phyloP scores from a whole-genome alignment of 441 rosid species.

The Raphanus hybrid region DNA sequence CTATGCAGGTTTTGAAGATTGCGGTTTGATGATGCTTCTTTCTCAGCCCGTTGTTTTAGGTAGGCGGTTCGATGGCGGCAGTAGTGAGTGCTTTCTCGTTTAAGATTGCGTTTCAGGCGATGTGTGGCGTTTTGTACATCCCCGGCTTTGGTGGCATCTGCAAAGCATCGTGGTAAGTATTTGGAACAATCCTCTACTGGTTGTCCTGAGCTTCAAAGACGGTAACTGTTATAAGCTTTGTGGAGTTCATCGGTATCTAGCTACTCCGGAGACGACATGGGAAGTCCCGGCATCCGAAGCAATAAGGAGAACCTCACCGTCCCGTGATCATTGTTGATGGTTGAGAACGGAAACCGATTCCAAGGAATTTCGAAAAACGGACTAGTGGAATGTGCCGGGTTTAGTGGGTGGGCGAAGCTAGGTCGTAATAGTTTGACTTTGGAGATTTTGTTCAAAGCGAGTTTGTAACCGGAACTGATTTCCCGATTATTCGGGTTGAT shows the following conservation, averaged over 20 bases:
- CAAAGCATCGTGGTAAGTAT: background rate
- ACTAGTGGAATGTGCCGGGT: background rate
- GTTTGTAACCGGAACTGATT: too few species aligned
- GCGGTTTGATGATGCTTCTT: too few species aligned
- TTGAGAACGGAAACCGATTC: background rate
- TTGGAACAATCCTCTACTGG: background rate
- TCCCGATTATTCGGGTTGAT: too few species aligned
- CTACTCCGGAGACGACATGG: background rate
- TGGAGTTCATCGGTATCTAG: background rate
- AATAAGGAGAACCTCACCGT: background rate
- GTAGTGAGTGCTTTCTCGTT: background rate
- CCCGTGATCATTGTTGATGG: background rate
- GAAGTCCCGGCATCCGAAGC: background rate
- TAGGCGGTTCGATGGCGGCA: too few species aligned
- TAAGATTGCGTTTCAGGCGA: background rate
- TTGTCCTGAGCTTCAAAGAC: background rate
- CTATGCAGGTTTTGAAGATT: too few species aligned
- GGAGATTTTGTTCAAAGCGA: too few species aligned
- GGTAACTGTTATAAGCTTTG: background rate
- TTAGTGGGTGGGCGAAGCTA: too few species aligned
- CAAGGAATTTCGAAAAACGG: background rate
- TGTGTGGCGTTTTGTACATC: background rate
- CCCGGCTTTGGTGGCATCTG: background rate
- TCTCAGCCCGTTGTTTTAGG: too few species aligned
- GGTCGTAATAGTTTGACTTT: too few species aligned